Base-by-base conservation (phyloP, 148 eudicot genomes). In the Chenopodium album region DNA sequence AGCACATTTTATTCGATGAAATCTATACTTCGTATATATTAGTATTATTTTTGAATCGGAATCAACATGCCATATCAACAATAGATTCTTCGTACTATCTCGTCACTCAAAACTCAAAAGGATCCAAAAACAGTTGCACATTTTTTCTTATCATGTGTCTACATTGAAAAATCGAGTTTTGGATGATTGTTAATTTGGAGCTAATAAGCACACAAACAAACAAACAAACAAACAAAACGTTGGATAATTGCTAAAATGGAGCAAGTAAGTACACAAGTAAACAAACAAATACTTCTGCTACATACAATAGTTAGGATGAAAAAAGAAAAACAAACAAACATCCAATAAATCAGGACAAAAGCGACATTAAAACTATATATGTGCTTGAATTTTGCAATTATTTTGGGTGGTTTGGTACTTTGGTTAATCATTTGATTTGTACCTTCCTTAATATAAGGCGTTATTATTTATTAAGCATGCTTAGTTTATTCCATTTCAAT, bases 391-490 rank as follows among this genome's bases (percentile, higher is more conserved):
- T 41, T 56, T 0, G 65, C 14, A 75, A 28, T 76, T 32, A 31
- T 31, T 56, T 29, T 32, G 14, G 50, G 3, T 37, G 3, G 68
- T 62, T 77, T 60, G 79, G 67, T 29, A 76, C 44, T 37, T 62
- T 32, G 28, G 22, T 41, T 64, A 26, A 78, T 23, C 50, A 80
- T 37, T 46, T 73, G 72, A 44, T 32, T 4, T 75, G 70, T 37
- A 22, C 3, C 76, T 37, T 71, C 47, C 75, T 69, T 69, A 12
- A 54, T 59, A 44, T 71, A 4, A 82, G 80, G 80, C 73, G 68
- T 63, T 66, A 63, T 72, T 78, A 19, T 32, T 78, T 72, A 56
- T 37, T 72, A 78, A 72, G 81, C 78, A 52, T 72, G 71, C 52
- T 73, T 73, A 72, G 28, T 65, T 80, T 63, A 82, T 19, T 32